Evolutionary conservation across 345 rosid genomes (phyloP), one percentile per base, ranked within the genome.

Genomic region (Brassica juncea): DNA sequence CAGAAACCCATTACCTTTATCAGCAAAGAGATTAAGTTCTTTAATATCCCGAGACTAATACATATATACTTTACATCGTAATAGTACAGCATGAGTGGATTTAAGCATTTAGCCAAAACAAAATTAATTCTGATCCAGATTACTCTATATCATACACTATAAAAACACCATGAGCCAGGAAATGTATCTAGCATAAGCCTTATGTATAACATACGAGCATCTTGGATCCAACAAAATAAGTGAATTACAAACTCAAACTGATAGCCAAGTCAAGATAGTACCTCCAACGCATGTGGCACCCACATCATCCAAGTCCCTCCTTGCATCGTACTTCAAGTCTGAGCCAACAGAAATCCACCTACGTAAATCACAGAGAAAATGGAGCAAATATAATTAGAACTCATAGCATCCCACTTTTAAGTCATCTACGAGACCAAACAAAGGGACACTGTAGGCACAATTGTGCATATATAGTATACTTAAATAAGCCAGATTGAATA

Each of bases 261-360:
- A 47, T 39, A 73, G 47, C 35, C 60, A 30, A 69, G 57, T 52
- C 39, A 71, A 66, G 8, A 57, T 66, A 71, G 78, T 84, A 92
- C 98, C 98, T 86, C 87, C 92, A 73, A 91, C 58, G 84, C 82
- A 85, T 68, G 88, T 57, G 61, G 99, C 98, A 82, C 98, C 96
- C 58, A 94, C 92, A 72, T 94, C 99, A 84, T 92, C 99, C 87
- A 94, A 86, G 85, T 94, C 99, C 84, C 99, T 92, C 84, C 99
- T 92, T 52, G 99, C 89, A 78, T 94, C 99, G 58, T 83, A 92
- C 81, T 94, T 94, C 68, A 94, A 84, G 92, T 94, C 99, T 72
- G 98, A 94, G 85, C 98, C 99, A 85, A 92, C 83, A 72, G 99
- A 94, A 84, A 94, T 92, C 99, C 99, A 94, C 89, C 99, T 94